phyloP scores from a whole-genome alignment of 2,329 filamentous ascomycete genomes.

The Nectriaceae sp. region DNA sequence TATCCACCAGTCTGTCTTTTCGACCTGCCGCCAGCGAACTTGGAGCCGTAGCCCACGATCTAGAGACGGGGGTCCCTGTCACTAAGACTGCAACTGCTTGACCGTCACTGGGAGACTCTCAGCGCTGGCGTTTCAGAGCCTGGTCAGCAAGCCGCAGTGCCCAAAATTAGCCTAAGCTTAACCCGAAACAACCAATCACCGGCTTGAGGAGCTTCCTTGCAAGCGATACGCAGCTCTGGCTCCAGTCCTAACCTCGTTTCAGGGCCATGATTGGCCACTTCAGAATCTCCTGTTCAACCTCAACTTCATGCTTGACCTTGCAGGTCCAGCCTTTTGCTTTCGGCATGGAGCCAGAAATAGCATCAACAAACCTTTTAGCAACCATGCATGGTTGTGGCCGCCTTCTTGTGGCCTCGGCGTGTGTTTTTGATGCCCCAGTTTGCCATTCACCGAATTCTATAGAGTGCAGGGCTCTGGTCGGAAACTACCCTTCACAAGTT shows the following conservation, averaged over 20 bases:
- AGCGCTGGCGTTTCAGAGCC: conserved; percentile 33
- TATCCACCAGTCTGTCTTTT: background rate
- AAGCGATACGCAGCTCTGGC: conserved; percentile 24
- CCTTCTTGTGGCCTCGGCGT: background rate
- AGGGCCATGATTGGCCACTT: conserved; percentile 21
- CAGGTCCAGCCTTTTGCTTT: background rate
- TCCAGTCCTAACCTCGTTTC: conserved; percentile 29
- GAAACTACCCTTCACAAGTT: too few species aligned
- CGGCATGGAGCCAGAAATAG: background rate
- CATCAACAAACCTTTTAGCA: background rate
- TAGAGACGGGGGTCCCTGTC: background rate
- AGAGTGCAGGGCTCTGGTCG: too few species aligned
- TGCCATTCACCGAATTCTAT: too few species aligned
- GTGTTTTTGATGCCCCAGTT: too few species aligned
- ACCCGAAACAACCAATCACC: conserved; percentile 35
- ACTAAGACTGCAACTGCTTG: background rate
- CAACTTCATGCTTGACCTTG: conserved; percentile 25
- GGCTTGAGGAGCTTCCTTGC: conserved; percentile 29
- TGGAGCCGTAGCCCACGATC: background rate
- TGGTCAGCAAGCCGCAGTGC: conserved; percentile 23
- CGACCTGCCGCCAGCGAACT: background rate
- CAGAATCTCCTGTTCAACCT: conserved; percentile 12
- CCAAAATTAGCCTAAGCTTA: conserved; percentile 37
- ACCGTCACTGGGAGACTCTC: too few species aligned
- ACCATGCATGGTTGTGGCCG: background rate